A percentile compares a stretch with the other conserved stretches of the same genome.
These are phyloP conservation scores for Russula ochroleuca DNA, from an alignment of 768 basidiomycete species.

Conservation along the genomic window DNA sequence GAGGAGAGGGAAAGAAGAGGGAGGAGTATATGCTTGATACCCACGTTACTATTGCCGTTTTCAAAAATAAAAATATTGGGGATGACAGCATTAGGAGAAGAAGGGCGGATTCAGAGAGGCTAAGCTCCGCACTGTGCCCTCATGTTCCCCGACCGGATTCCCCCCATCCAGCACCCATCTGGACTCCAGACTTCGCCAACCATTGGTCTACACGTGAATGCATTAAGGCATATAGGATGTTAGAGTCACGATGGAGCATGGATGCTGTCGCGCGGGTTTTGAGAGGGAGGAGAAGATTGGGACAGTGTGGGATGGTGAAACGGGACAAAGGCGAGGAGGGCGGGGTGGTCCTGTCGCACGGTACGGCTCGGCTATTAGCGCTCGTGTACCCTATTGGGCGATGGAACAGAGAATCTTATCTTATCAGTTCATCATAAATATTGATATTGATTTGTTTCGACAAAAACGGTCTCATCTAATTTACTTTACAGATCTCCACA, in stretches of 20 bases:
- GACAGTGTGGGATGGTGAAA: slow-evolving; percentile 11
- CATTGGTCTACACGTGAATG: slow-evolving; percentile 7
- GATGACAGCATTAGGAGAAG: slow-evolving; percentile 1
- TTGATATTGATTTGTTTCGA: neutral
- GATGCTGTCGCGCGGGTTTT: slow-evolving; percentile 4
- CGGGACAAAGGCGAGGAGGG: slow-evolving; percentile 24
- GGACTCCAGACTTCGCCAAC: slow-evolving; percentile 9
- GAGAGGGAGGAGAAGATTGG: slow-evolving; percentile 8
- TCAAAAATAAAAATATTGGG: neutral
- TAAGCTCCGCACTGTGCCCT: slow-evolving; percentile 13
- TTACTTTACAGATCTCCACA: neutral
- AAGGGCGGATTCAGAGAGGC: slow-evolving; percentile 9
- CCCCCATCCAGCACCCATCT: slow-evolving; percentile 11
- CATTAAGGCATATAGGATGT: neutral
- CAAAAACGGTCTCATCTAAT: neutral
- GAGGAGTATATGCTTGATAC: neutral
- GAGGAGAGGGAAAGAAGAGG: neutral
- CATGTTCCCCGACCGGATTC: slow-evolving; percentile 22
- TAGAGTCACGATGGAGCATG: neutral
- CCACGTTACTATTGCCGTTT: too few species aligned
- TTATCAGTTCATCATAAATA: slow-evolving; percentile 5
- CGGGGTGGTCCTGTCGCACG: slow-evolving; percentile 17
- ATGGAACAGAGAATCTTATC: slow-evolving; percentile 13
- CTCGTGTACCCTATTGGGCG: slow-evolving; percentile 13
- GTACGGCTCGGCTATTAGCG: slow-evolving; percentile 8